Base-by-base conservation (phyloP, 345 rosid genomes). In the Laguncularia racemosa region DNA sequence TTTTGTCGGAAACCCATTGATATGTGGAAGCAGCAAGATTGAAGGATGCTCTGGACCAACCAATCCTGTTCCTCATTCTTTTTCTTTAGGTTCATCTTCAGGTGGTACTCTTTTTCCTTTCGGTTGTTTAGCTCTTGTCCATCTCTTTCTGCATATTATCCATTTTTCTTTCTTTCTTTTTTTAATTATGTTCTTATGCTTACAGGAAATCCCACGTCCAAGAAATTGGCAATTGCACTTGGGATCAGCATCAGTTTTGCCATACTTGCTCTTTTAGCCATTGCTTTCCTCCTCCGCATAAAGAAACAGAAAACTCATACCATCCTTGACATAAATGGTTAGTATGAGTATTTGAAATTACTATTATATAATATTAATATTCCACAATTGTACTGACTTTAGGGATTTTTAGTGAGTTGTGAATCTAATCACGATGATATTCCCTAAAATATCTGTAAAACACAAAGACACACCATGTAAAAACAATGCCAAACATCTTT, bases 1-100 rank as follows among this genome's bases (percentile, higher is more conserved):
- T 74, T 67, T 89, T 56, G 85, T 76, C 23, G 98, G 95, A 13
- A 89, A 91, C 64, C 93, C 87, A 23, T 55, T 84, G 75, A 86
- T 91, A 44, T 89, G 98, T 71, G 83, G 78, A 70, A 80, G 68
- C 56, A 68, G 75, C 28, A 73, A 80, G 17, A 63, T 16, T 58
- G 80, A 76, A 58, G 76, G 74, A 33, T 91, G 96, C 77, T 67
- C 78, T 61, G 88, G 89, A 61, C 72, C 96, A 57, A 59, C 77
- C 67, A 77, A 54, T 63, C 60, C 63, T 51, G 74, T 69, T 16
- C 76, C 95, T 48, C 79, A 78, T 60, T 66, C 84, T 33, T 71
- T 82, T 53, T 75, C 83, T 57, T 61, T 81, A 45, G 50, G 63
- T 47, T 71, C 96, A 46, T 78, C 95, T 33, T 65, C 79, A 1